Evolutionary conservation across 2,329 filamentous ascomycete genomes (phyloP).

Genomic region (Aspergillus carbonarius): DNA sequence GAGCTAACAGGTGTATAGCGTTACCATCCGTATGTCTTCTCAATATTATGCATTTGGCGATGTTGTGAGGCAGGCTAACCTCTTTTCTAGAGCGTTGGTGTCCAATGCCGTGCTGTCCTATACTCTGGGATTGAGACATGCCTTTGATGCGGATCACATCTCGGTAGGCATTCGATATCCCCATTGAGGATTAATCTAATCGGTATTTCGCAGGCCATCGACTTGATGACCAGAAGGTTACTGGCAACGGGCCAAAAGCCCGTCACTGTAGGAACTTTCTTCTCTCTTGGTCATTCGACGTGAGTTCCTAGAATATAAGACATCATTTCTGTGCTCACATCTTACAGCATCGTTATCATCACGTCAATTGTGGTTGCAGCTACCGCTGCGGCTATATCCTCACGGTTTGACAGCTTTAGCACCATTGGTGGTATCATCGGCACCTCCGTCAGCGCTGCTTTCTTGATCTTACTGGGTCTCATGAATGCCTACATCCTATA

Average conservation of each 20-base stretch:
- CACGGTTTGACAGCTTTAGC: conserved; percentile 76
- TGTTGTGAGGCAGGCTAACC: neutral
- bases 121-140: conserved; percentile 85
- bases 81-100: conserved; percentile 58
- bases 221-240: conserved; percentile 88
- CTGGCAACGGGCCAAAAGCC: conserved; percentile 82
- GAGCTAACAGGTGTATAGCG: conserved; percentile 26
- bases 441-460: conserved; percentile 78
- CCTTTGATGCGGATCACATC: conserved; percentile 95
- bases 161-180: conserved; percentile 44
- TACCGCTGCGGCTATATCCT: conserved; percentile 77
- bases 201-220: conserved; percentile 68
- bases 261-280: conserved; percentile 91
- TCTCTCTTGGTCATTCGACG: conserved; percentile 90
- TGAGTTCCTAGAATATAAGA: conserved; percentile 24
- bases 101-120: conserved; percentile 83
- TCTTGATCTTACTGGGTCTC: conserved; percentile 76
- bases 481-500: conserved; percentile 86
- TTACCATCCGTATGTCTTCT: conserved; percentile 39
- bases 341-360: conserved; percentile 69
- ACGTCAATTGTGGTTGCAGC: conserved; percentile 91
- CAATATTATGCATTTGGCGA: neutral
- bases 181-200: neutral
- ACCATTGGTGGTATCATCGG: conserved; percentile 85
- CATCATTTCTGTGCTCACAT: conserved; percentile 4